Evolutionary conservation across 2,329 filamentous ascomycete genomes (phyloP).

Genomic region (Hyphodiscus sp.): DNA sequence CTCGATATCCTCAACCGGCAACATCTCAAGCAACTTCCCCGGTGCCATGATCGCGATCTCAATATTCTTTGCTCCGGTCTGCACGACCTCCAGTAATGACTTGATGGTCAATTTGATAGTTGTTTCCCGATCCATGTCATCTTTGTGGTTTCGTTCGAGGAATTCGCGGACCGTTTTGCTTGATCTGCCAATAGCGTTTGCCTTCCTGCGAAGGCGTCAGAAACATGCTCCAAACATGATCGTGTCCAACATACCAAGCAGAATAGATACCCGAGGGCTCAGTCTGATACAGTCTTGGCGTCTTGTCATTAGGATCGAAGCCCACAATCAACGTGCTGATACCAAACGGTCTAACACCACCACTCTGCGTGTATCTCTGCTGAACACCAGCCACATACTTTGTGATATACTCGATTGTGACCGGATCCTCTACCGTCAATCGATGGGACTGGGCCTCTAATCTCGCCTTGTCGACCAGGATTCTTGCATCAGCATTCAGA

Average conservation of each 20-base stretch:
- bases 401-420: constrained; percentile 98
- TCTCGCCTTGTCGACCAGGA: constrained; percentile 95
- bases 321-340: constrained; percentile 97
- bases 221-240: neutral
- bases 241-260: constrained; percentile 64
- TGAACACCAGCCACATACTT: constrained; percentile 98
- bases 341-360: constrained; percentile 96
- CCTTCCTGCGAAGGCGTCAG: constrained; percentile 64
- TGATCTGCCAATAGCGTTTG: constrained; percentile 95
- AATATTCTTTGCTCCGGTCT: constrained; percentile 99
- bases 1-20: constrained; percentile 94
- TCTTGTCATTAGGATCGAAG: constrained; percentile 90
- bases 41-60: constrained; percentile 98
- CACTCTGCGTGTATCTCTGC: constrained; percentile 97
- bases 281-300: constrained; percentile 90
- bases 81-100: constrained; percentile 93
- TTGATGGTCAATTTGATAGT: constrained; percentile 98
- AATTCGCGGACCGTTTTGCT: constrained; percentile 99
- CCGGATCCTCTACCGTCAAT: constrained; percentile 92
- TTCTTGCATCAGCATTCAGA: constrained; percentile 94
- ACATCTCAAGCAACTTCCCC: constrained; percentile 84
- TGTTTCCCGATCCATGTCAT: constrained; percentile 91
- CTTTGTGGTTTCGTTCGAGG: constrained; percentile 97
- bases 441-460: constrained; percentile 96
- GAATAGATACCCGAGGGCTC: constrained; percentile 99